Evolutionary conservation across 1,284 basidiomycete genomes (phyloP).

Genomic region (Trichosporon ovoides): DNA sequence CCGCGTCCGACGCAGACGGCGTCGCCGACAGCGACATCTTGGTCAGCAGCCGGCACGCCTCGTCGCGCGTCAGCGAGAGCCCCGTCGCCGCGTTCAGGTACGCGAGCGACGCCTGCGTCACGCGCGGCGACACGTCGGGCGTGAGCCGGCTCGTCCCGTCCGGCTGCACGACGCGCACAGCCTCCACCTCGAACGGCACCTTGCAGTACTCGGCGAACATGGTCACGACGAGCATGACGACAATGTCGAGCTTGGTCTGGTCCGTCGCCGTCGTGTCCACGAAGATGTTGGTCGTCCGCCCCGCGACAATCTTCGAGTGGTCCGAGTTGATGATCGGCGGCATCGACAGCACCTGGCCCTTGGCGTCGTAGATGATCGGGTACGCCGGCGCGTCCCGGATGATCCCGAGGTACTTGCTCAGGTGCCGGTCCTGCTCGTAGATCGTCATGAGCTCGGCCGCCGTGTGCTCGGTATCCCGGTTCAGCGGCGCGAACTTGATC

Average conservation of each 20-base stretch:
- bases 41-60: conserved; percentile 40
- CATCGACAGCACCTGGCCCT: conserved; percentile 86
- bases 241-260: conserved; percentile 90
- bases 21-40: conserved; percentile 51
- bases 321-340: conserved; percentile 98
- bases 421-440: conserved; percentile 91
- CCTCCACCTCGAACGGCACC: conserved; percentile 82
- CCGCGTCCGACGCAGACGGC: conserved; percentile 53
- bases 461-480: conserved; percentile 67
- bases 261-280: conserved; percentile 98
- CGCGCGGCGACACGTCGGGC: conserved; percentile 70
- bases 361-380: conserved; percentile 91
- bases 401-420: conserved; percentile 83
- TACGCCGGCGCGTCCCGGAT: conserved; percentile 93
- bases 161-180: conserved; percentile 72
- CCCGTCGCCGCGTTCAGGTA: conserved; percentile 97
- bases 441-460: conserved; percentile 81
- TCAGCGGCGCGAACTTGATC: conserved; percentile 84
- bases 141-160: conserved; percentile 72
- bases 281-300: conserved; percentile 91
- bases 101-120: conserved; percentile 70
- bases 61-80: conserved; percentile 56
- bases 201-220: conserved; percentile 98
- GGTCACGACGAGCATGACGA: conserved; percentile 85
- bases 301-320: conserved; percentile 85